Percentiles rank a stretch among this genome's conserved stretches.
These are phyloP conservation scores for Colletotrichum lentis DNA, from an alignment of 2,329 filamentous ascomycete genomes.

Conservation along the genomic window DNA sequence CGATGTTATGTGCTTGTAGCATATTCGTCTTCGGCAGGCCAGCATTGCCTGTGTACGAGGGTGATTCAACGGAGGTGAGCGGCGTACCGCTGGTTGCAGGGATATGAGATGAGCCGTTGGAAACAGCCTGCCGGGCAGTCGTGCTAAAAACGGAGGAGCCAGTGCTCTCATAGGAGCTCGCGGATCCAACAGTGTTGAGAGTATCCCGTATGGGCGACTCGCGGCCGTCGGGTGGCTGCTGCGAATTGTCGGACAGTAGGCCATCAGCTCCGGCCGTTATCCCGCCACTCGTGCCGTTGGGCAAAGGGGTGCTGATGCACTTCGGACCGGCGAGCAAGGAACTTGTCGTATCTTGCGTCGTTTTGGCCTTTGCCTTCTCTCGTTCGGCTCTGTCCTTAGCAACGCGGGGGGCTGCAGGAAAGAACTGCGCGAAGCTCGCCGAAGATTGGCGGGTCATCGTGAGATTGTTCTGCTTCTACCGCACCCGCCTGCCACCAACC, in stretches of 20 bases:
- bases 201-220: slow-evolving; percentile 71
- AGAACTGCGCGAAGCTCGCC: slow-evolving; percentile 87
- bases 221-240: slow-evolving; percentile 60
- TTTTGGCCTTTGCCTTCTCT: slow-evolving; percentile 65
- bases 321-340: slow-evolving; percentile 39
- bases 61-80: slow-evolving; percentile 62
- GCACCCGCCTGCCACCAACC: slow-evolving; percentile 62
- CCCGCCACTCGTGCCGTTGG: slow-evolving; percentile 31
- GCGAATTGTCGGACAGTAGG: slow-evolving; percentile 48
- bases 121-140: slow-evolving; percentile 52
- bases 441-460: slow-evolving; percentile 80
- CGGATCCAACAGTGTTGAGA: slow-evolving; percentile 74
- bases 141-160: slow-evolving; percentile 75
- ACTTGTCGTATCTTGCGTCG: slow-evolving; percentile 49
- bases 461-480: slow-evolving; percentile 60
- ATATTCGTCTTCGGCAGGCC: slow-evolving; percentile 63
- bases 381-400: slow-evolving; percentile 67
- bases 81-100: slow-evolving; percentile 59
- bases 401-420: slow-evolving; percentile 78
- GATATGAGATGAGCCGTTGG: slow-evolving; percentile 54
- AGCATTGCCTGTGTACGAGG: slow-evolving; percentile 57
- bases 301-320: slow-evolving; percentile 42
- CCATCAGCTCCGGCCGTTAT: slow-evolving; percentile 33
- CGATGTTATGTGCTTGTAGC: slow-evolving; percentile 60
- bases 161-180: slow-evolving; percentile 75